Evolutionary conservation across 208 protist genomes (phyloP).

Genomic region (Herpetomonas samuelpessoai): DNA sequence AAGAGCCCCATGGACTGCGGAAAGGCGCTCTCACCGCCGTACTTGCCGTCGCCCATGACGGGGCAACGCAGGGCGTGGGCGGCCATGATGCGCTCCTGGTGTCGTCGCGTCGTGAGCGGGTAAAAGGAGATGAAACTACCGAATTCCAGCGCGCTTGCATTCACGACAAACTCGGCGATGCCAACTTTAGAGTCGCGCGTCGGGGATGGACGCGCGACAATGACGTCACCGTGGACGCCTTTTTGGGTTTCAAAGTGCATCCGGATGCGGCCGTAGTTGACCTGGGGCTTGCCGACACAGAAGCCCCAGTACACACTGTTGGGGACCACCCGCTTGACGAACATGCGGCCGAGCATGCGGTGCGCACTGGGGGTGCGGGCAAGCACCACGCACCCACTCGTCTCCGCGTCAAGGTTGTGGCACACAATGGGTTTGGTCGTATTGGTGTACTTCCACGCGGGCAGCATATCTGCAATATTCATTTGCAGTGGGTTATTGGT

Average conservation of each 20-base stretch:
- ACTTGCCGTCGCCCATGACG: slow-evolving; percentile 90
- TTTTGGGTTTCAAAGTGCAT: slow-evolving; percentile 91
- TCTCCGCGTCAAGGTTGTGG: slow-evolving; percentile 90
- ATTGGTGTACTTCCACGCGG: slow-evolving; percentile 89
- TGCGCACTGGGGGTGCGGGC: slow-evolving; percentile 75
- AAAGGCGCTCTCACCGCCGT: slow-evolving; percentile 88
- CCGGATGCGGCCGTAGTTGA: slow-evolving; percentile 87
- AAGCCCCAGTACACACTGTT: slow-evolving; percentile 94
- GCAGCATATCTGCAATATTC: slow-evolving; percentile 85
- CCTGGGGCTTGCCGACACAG: slow-evolving; percentile 78
- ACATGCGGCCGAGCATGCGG: slow-evolving; percentile 87
- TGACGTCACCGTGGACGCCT: slow-evolving; percentile 57
- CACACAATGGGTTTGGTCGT: slow-evolving; percentile 71
- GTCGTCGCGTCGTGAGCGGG: slow-evolving; percentile 78
- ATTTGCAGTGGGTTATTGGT: slow-evolving; percentile 77
- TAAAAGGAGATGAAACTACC: slow-evolving; percentile 92
- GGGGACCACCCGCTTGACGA: slow-evolving; percentile 86
- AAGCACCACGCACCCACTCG: slow-evolving; percentile 89
- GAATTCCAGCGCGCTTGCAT: slow-evolving; percentile 82
- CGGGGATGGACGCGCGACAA: slow-evolving; percentile 75
- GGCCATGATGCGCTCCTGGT: slow-evolving; percentile 91
- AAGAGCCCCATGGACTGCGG: slow-evolving; percentile 80
- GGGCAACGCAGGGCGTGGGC: slow-evolving; percentile 87
- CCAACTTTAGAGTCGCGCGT: slow-evolving; percentile 76
- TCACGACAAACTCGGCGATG: slow-evolving; percentile 91